Conservation (phyloP, 371 early-diverging fungal species). For the Mucor plumbeus region DNA sequence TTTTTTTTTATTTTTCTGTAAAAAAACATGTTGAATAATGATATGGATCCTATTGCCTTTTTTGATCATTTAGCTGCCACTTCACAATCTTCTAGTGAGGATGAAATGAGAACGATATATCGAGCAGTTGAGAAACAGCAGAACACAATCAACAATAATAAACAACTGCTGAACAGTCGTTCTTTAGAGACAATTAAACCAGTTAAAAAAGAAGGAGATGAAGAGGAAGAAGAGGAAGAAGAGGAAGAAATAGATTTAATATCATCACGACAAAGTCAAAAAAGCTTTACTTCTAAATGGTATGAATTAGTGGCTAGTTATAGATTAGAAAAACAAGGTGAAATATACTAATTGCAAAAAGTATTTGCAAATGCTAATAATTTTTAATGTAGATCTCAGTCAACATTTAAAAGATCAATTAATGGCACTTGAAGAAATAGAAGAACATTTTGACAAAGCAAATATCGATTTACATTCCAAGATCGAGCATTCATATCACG, state of each 20-base stretch:
- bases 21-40: neutral
- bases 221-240: neutral
- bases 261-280: neutral
- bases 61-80: constrained; percentile 31
- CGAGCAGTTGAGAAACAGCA: neutral
- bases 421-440: constrained; percentile 33
- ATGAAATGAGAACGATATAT: neutral
- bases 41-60: constrained; percentile 31
- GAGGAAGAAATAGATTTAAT: neutral
- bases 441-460: constrained; percentile 32
- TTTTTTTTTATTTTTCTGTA: constrained; percentile 1
- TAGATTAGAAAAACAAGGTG: constrained; percentile 36
- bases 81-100: constrained; percentile 15
- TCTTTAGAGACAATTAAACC: constrained; percentile 5
- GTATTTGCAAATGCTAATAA: too few species aligned
- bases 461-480: constrained; percentile 32
- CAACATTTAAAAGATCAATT: constrained; percentile 32
- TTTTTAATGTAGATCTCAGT: constrained; percentile 20
- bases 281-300: constrained; percentile 18
- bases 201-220: neutral
- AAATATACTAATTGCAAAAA: neutral
- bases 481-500: constrained; percentile 30
- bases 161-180: constrained; percentile 2
- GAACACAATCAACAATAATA: neutral
- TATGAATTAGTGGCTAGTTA: constrained; percentile 28